Base-by-base conservation (phyloP, 768 basidiomycete species). In the Hortiboletus campestris region DNA sequence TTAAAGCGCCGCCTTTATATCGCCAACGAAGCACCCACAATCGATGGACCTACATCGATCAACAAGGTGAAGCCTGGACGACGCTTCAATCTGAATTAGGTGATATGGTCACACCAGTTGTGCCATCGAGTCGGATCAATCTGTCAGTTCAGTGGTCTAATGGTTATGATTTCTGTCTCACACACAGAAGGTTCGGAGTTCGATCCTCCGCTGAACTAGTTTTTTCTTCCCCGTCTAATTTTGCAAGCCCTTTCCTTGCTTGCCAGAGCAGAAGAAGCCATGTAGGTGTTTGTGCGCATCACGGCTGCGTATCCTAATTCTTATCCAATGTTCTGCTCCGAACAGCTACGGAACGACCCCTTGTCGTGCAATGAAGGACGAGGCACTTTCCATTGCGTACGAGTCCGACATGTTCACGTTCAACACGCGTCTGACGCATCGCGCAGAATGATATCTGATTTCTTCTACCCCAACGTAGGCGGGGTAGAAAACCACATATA, bases 401-500 rank as follows among this genome's bases (percentile, higher is more conserved):
- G 64, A 46, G 43, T 38, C 17, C 12, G 4, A 29, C 20, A 3
- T 9, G 7, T 42, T 50, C 42, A 9, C 20, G 9, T 28, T 22
- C 7, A 29, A 36, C n/a, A 14, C 40, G 17, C 7, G 2, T 16
- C 34, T 60, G 38, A 62, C 50, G 8, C 29, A n/a, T 19, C 28
- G 0, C 3, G 2, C 59, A 96, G 94, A 43, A 94, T 98, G 91
- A 84, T 98, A 55, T 90, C 87, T 40, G 97, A 99, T 75, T 99
- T 98, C 77, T 99, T 98, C 75, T 85, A 91, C 66, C 97, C 97
- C 1, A 80, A 83, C 55, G 88, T 95, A 3, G 97, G 97, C 4
- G 97, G 97, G 9, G 96, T 99, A 32, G 97, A 98, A 74, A 95
- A 86, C 56, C 94, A 97, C 71, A 95, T 98, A 36, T 98, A 92